Evolutionary conservation across 108 stramenopile species (phyloP).

Genomic region (Stephanodiscus minutulus): DNA sequence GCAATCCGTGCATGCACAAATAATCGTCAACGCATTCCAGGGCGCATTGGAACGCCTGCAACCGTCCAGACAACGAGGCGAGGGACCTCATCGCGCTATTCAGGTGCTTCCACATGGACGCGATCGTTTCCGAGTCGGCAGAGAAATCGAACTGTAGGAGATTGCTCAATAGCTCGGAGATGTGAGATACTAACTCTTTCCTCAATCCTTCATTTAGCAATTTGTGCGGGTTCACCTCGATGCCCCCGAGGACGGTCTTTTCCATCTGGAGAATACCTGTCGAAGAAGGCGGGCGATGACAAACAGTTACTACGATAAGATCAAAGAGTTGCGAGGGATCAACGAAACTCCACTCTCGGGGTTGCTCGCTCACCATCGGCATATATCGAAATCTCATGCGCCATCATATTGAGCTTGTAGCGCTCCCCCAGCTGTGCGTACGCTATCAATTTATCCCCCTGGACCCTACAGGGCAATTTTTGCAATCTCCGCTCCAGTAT

Average conservation of each 20-base stretch:
- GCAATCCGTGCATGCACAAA: constrained; percentile 54
- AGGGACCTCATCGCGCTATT: constrained; percentile 39
- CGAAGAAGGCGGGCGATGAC: background rate
- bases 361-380: constrained; percentile 63
- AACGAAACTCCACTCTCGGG: background rate
- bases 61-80: constrained; percentile 23
- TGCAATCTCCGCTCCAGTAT: constrained; percentile 37
- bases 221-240: constrained; percentile 61
- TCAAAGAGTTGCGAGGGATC: background rate
- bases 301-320: no score
- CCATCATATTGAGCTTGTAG: constrained; percentile 57
- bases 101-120: constrained; percentile 36
- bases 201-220: constrained; percentile 66
- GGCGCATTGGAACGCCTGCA: constrained; percentile 50
- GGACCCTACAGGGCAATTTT: constrained; percentile 49
- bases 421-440: constrained; percentile 54
- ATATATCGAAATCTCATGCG: constrained; percentile 64
- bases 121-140: constrained; percentile 41
- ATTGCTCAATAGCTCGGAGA: constrained; percentile 51
- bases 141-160: constrained; percentile 50
- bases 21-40: constrained; percentile 73
- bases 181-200: constrained; percentile 56
- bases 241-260: constrained; percentile 60
- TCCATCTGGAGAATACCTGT: constrained; percentile 65
- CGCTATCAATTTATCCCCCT: constrained; percentile 50